Conservation (phyloP, 2,329 filamentous ascomycete genomes). For the Neofusicoccum sp. region DNA sequence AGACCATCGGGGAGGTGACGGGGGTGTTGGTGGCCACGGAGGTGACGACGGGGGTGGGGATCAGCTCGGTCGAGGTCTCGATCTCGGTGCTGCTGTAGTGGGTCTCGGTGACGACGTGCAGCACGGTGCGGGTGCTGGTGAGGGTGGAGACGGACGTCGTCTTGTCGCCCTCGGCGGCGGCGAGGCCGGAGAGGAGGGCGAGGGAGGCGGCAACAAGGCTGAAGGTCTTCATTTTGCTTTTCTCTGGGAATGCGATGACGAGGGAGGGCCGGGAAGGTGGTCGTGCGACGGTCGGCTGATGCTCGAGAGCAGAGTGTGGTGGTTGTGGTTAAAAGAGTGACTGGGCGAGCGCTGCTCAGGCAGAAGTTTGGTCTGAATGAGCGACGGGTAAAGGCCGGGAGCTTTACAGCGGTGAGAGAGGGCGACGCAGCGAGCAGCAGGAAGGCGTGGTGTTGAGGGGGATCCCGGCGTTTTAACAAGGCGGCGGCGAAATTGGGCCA, state of each 20-base stretch:
- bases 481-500: slow-evolving; percentile 16
- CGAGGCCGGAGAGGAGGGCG: slow-evolving; percentile 37
- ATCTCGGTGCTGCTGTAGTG: slow-evolving; percentile 32
- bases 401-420: neutral
- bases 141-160: slow-evolving; percentile 15
- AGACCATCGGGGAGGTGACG: slow-evolving; percentile 16
- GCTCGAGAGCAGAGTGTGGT: neutral
- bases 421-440: slow-evolving; percentile 15
- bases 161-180: slow-evolving; percentile 41
- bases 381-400: neutral
- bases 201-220: slow-evolving; percentile 37
- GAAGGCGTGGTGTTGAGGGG: slow-evolving; percentile 17
- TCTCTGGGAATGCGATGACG: slow-evolving; percentile 1
- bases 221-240: slow-evolving; percentile 33
- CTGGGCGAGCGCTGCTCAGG: slow-evolving; percentile 17
- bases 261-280: neutral
- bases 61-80: slow-evolving; percentile 34
- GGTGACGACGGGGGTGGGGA: slow-evolving; percentile 30
- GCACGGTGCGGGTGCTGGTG: slow-evolving; percentile 33
- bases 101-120: slow-evolving; percentile 42
- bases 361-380: slow-evolving; percentile 20
- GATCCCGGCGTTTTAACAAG: slow-evolving; percentile 6
- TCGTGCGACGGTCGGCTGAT: neutral
- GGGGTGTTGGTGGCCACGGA: slow-evolving; percentile 21
- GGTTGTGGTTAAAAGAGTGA: slow-evolving; percentile 11